Evolutionary conservation across 495 filamentous ascomycete species (phyloP), one percentile per base, ranked within the genome.

Genomic region (Neurospora sp.): DNA sequence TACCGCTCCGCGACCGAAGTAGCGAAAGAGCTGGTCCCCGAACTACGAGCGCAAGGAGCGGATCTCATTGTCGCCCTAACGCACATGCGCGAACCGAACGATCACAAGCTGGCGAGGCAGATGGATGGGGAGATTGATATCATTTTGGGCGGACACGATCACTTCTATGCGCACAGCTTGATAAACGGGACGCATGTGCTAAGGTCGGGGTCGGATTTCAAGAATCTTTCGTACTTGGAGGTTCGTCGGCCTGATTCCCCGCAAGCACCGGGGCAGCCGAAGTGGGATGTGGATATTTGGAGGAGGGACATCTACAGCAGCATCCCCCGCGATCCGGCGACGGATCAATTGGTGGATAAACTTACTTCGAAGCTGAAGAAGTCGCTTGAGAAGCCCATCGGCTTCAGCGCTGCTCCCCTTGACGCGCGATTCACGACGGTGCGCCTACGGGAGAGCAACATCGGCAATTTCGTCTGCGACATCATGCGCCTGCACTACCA

Each of bases 401-500:
- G 94, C 2, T 94, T 90, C 79, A 95, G 93, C 0, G 88, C 89
- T 3, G 89, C 88, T 0, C 92, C 93, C 0, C 88, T 97, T 2
- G 94, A 97, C 76, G 92, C 91, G 11, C 89, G 93, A 0, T 97
- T 97, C 78, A 90, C 89, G 8, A 97, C 94, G 0, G 92, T 96
- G 1, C 86, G 94, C 2, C 79, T 87, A 34, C 82, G 83, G 24
- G 94, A 97, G 81, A 93, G 90, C 39, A 97, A 97, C 76, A 77
- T 95, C 1, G 94, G 91, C 0, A 97, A 97, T 76, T 96, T 95
- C 79, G 91, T 96, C 38, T 94, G 91, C 80, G 94, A 97, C 78
- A 85, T 97, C 21, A 96, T 97, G 92, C 89, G 94, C 13, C 88
- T 87, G 72, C 91, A 96, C 78, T 93, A 97, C 78, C 77, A 81